Evolutionary conservation across 805 yeast species (phyloP).

Genomic region (Candida ipomoeae): DNA sequence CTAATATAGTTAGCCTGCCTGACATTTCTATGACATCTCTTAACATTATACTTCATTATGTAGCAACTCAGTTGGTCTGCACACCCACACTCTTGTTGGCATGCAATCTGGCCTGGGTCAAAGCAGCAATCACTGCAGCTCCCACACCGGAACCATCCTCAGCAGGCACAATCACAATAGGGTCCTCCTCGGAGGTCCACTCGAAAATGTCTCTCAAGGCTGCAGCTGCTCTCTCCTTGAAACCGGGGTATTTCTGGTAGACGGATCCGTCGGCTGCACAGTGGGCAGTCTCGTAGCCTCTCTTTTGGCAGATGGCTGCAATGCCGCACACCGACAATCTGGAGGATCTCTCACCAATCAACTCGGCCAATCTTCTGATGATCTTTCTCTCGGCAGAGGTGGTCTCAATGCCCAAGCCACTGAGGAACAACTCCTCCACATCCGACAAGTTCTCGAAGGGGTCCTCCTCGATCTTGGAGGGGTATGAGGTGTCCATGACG

Average conservation of each 20-base stretch:
- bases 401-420: constrained; percentile 57
- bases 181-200: constrained; percentile 68
- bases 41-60: constrained; percentile 1
- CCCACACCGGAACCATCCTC: constrained; percentile 99
- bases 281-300: constrained; percentile 70
- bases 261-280: constrained; percentile 98
- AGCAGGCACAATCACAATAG: constrained; percentile 83
- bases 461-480: constrained; percentile 84
- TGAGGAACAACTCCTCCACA: constrained; percentile 62
- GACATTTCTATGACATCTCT: not conserved
- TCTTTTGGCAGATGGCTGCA: constrained; percentile 88
- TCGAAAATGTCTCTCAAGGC: constrained; percentile 86
- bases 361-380: constrained; percentile 76
- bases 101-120: constrained; percentile 74
- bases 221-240: constrained; percentile 82
- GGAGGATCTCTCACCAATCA: constrained; percentile 89
- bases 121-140: constrained; percentile 96
- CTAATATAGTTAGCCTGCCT: too few relatives aligned
- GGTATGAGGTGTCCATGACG: constrained; percentile 84
- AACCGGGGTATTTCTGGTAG: constrained; percentile 87
- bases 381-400: constrained; percentile 76
- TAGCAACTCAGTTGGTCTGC: constrained; percentile 2
- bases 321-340: constrained; percentile 92
- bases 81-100: constrained; percentile 67
- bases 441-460: constrained; percentile 79